Base-by-base conservation (phyloP, 345 rosid genomes). In the Melastoma malabathricum region DNA sequence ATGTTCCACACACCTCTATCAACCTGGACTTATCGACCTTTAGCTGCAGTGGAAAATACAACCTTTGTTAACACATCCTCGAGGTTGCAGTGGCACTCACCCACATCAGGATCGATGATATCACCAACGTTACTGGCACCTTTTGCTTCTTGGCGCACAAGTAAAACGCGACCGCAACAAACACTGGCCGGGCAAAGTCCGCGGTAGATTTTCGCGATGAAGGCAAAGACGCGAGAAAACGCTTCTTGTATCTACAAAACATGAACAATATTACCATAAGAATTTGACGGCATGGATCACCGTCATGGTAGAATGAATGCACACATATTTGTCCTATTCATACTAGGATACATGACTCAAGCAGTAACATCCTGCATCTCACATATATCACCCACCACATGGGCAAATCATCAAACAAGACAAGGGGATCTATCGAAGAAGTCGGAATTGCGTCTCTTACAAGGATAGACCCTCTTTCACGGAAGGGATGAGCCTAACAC, bases 1-100 rank as follows among this genome's bases (percentile, higher is more conserved):
- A 79, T 34, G 90, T 77, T 29, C 98, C 98, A 53, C 97, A 87
- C 51, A 83, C 86, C 55, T 92, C 97, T 41, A 84, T 87, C 77
- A 92, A 51, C 75, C 73, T 87, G 47, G 64, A 54, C 62, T 83
- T 92, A 64, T 92, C 98, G 23, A 83, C 63, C 76, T 81, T 92
- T 14, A 92, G 90, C 97, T 92, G 87, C 44, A 54, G 70, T 19
- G 43, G 5, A 19, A 51, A 56, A 38, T 16, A 8, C 12, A 41
- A 45, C 17, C 6, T 49, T 18, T 15, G 48, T 23, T 39, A 20
- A 5, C n/a, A n/a, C n/a, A 14, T 34, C 23, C 43, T 9, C 16
- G 17, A 19, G 15, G 44, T 25, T 50, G 54, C 1, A 15, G 3
- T 4, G 18, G 54, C 20, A 19, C 54, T 15, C 18, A 13, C 27